Conservation (phyloP, 2,329 filamentous ascomycete genomes). For the Calonectria naviculata region DNA sequence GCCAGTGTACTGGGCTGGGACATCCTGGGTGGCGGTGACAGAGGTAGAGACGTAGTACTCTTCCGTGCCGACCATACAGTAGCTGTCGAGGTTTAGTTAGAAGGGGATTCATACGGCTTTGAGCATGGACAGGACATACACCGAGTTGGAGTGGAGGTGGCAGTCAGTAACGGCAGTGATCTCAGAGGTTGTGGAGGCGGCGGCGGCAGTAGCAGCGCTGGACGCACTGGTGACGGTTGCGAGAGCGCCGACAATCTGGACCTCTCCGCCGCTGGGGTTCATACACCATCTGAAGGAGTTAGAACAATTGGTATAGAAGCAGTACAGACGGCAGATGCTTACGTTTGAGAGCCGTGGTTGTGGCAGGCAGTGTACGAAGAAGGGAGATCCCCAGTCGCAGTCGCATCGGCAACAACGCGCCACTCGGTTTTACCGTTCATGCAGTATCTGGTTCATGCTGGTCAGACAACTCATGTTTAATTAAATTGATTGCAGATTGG, state of each 20-base stretch:
- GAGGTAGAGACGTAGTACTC: slow-evolving; percentile 58
- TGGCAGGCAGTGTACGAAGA: slow-evolving; percentile 40
- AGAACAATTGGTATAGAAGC: neutral
- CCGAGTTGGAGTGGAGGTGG: slow-evolving; percentile 50
- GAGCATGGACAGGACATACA: slow-evolving; percentile 43
- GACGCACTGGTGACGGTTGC: slow-evolving; percentile 16
- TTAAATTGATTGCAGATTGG: accelerated
- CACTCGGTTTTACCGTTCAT: slow-evolving; percentile 34
- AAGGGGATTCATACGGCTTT: neutral
- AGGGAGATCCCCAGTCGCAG: slow-evolving; percentile 29
- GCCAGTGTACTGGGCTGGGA: slow-evolving; percentile 70
- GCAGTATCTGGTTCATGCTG: slow-evolving; percentile 27
- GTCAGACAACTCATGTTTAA: neutral
- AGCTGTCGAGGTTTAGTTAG: slow-evolving; percentile 40
- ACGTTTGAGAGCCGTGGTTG: slow-evolving; percentile 34
- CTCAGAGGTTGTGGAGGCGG: slow-evolving; percentile 14
- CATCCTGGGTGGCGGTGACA: slow-evolving; percentile 63
- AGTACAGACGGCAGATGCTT: neutral
- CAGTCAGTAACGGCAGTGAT: slow-evolving; percentile 53
- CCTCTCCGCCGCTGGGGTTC: slow-evolving; percentile 38
- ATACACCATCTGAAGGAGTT: slow-evolving; percentile 32
- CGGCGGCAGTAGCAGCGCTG: slow-evolving; percentile 14
- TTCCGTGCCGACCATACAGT: slow-evolving; percentile 54
- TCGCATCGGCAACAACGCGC: slow-evolving; percentile 31
- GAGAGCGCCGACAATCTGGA: slow-evolving; percentile 32